Evolutionary conservation across 2,329 filamentous ascomycete species (phyloP).

Genomic region (Botrytis tulipae): DNA sequence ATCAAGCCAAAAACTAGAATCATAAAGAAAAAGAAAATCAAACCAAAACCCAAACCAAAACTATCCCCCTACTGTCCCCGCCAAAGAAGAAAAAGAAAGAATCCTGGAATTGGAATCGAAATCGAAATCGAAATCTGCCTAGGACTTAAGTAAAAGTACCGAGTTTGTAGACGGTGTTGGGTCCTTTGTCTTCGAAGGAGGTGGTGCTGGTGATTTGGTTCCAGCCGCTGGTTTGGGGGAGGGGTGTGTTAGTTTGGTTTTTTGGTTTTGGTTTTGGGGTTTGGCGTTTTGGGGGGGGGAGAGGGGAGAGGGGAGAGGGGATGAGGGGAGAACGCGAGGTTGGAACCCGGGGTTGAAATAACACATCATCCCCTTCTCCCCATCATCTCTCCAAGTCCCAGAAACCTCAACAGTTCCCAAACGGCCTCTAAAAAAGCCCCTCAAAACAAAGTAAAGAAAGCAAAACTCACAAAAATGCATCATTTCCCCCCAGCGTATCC

Average conservation of each 20-base stretch:
- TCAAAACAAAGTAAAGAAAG: background rate
- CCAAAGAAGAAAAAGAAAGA: background rate
- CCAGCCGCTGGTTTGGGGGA: constrained; percentile 16
- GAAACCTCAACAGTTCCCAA: too few species aligned
- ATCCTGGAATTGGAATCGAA: too few species aligned
- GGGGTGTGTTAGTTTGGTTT: background rate
- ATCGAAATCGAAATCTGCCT: too few species aligned
- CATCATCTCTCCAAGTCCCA: too few species aligned
- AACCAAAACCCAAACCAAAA: background rate
- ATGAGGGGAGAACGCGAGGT: accelerated
- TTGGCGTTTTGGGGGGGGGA: too few species aligned
- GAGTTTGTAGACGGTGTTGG: constrained; percentile 22
- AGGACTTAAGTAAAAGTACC: constrained; percentile 15
- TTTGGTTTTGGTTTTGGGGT: too few species aligned
- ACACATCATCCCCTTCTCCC: background rate
- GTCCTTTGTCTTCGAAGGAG: constrained; percentile 19
- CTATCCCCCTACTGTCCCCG: background rate
- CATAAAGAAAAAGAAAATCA: background rate
- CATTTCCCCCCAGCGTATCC: constrained; percentile 1
- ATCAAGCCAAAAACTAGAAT: background rate
- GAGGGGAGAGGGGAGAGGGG: background rate
- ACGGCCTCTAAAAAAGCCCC: background rate
- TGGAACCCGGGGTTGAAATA: background rate
- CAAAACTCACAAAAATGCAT: constrained; percentile 23
- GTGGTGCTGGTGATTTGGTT: constrained; percentile 13